Percentiles rank a stretch among this genome's conserved stretches.
phyloP scores from a whole-genome alignment of 345 rosid genomes.

The Erysimum cheiranthoides region DNA sequence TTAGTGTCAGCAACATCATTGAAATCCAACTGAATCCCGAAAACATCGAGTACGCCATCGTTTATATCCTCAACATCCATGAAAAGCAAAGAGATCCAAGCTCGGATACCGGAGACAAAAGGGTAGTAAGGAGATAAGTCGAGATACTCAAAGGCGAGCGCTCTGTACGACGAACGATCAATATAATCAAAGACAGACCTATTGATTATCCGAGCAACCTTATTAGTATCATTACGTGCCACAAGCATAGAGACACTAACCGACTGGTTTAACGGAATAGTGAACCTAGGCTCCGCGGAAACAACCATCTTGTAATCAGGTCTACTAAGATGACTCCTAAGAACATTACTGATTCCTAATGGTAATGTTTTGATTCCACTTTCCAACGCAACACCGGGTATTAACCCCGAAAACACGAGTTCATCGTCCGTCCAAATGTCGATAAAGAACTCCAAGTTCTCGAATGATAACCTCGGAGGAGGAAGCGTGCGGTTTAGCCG shows the following conservation, averaged over 20 bases:
- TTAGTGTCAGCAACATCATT: constrained; percentile 76
- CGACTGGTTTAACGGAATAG: constrained; percentile 57
- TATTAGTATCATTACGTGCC: constrained; percentile 69
- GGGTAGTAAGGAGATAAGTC: constrained; percentile 83
- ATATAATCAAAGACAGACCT: constrained; percentile 73
- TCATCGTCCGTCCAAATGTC: constrained; percentile 87
- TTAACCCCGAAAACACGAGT: constrained; percentile 75
- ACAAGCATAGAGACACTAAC: constrained; percentile 79
- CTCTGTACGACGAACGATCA: constrained; percentile 67
- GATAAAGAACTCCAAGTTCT: constrained; percentile 74
- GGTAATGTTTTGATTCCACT: constrained; percentile 65
- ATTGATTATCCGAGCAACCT: constrained; percentile 73
- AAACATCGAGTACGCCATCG: constrained; percentile 66
- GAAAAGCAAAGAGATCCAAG: constrained; percentile 89
- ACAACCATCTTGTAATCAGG: constrained; percentile 79
- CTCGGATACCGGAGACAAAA: constrained; percentile 74
- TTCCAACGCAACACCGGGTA: constrained; percentile 66
- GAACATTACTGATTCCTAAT: constrained; percentile 52
- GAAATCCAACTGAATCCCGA: constrained; percentile 89
- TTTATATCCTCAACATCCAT: constrained; percentile 64
- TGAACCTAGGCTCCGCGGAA: constrained; percentile 75
- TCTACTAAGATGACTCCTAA: constrained; percentile 54
- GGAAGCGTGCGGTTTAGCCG: constrained; percentile 54
- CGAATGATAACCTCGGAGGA: constrained; percentile 83
- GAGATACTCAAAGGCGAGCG: constrained; percentile 85